phyloP scores from a whole-genome alignment of 2,329 filamentous ascomycete species.

The Lachnellula hyalina region DNA sequence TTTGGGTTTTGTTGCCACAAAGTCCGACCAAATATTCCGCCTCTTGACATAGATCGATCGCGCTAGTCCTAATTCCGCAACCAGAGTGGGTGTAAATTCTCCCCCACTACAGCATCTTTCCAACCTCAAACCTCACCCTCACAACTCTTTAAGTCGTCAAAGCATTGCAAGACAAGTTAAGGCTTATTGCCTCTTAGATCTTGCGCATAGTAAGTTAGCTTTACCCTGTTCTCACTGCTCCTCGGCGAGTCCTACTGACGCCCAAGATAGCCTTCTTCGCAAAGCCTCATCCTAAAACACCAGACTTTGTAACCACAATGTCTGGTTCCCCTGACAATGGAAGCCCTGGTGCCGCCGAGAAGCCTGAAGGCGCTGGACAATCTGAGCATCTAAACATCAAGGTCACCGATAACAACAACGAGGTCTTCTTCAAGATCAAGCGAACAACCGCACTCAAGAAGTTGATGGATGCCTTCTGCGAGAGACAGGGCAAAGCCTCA shows the following conservation, averaged over 20 bases:
- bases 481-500: conserved; percentile 84
- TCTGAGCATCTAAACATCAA: conserved; percentile 97
- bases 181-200: background rate
- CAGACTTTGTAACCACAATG: conserved; percentile 15
- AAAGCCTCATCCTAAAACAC: background rate
- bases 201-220: conserved; percentile 4
- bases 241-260: conserved; percentile 2
- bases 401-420: conserved; percentile 98
- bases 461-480: conserved; percentile 97
- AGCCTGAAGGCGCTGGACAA: conserved; percentile 29
- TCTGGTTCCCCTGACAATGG: conserved; percentile 40
- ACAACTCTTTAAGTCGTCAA: background rate
- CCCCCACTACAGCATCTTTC: conserved; percentile 5
- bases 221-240: background rate
- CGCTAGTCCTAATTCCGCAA: too few relatives aligned
- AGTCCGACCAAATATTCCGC: too few relatives aligned
- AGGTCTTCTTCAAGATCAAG: conserved; percentile 99
- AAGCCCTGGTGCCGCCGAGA: conserved; percentile 36
- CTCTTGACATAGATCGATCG: too few relatives aligned
- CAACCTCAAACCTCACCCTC: background rate
- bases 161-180: background rate
- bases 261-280: conserved; percentile 17
- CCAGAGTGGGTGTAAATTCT: background rate
- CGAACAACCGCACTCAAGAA: conserved; percentile 92
- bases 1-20: background rate